These are phyloP conservation scores for Neurospora sp. DNA, from an alignment of 495 filamentous ascomycete species.

Conservation along the genomic window DNA sequence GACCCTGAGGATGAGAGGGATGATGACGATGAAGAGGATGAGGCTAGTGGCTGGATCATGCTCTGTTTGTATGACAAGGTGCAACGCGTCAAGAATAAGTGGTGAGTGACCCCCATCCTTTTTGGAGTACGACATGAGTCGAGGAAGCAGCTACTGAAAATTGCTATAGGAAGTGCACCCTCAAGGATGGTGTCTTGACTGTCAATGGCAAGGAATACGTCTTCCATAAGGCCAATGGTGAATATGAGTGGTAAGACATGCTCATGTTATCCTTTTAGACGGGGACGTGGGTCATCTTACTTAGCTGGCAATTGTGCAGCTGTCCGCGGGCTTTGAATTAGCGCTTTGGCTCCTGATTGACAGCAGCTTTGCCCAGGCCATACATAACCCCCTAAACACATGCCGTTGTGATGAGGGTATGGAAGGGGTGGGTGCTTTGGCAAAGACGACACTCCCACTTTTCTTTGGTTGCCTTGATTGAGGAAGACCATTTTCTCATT, in stretches of 20 bases:
- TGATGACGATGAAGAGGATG: slow-evolving; percentile 73
- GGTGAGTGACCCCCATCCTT: slow-evolving; percentile 37
- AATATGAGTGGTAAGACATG: slow-evolving; percentile 81
- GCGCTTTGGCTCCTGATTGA: too few relatives aligned
- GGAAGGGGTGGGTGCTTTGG: not conserved
- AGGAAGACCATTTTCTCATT: not conserved
- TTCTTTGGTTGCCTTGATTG: not conserved
- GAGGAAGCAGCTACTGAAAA: not conserved
- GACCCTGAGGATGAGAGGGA: slow-evolving; percentile 79
- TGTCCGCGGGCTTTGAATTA: too few relatives aligned
- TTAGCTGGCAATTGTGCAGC: too few relatives aligned
- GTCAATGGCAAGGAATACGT: slow-evolving; percentile 90
- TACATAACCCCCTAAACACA: too few relatives aligned
- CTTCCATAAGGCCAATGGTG: slow-evolving; percentile 93
- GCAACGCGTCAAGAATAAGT: slow-evolving; percentile 99
- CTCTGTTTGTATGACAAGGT: slow-evolving; percentile 99
- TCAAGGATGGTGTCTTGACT: slow-evolving; percentile 93
- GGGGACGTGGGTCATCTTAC: too few relatives aligned
- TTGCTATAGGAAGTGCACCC: slow-evolving; percentile 67
- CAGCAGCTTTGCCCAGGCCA: too few relatives aligned
- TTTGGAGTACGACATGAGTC: not conserved
- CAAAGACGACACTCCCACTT: not conserved
- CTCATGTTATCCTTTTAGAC: too few relatives aligned
- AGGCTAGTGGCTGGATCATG: slow-evolving; percentile 72
- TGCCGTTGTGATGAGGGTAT: too few relatives aligned